These are phyloP conservation scores for Neurospora tetrasperma DNA, from an alignment of 495 filamentous ascomycete species.

Conservation along the genomic window DNA sequence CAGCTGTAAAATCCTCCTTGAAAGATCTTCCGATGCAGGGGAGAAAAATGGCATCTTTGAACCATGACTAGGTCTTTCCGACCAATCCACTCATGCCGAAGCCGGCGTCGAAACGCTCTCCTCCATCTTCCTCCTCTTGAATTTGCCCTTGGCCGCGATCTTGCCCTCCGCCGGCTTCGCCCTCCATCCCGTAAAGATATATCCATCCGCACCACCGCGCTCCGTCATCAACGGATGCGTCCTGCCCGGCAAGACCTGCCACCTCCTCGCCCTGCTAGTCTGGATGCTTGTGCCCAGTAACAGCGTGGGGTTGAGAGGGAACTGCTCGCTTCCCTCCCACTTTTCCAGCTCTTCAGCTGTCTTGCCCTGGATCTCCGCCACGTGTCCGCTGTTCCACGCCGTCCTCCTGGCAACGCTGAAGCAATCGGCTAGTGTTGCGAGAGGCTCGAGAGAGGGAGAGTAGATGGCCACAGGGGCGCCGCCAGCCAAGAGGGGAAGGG, in stretches of 20 bases:
- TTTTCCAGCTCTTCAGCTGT: conserved; percentile 31
- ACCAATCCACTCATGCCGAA: too few species aligned
- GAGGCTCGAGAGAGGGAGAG: conserved; percentile 63
- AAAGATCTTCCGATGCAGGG: too few species aligned
- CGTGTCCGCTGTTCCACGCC: conserved; percentile 46
- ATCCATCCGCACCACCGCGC: conserved; percentile 81
- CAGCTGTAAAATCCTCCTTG: too few species aligned
- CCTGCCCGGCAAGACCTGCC: conserved; percentile 85
- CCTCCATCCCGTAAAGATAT: conserved; percentile 71
- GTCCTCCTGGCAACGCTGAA: conserved; percentile 68
- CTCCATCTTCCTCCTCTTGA: conserved; percentile 52
- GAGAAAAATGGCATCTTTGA: too few species aligned
- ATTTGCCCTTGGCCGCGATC: conserved; percentile 73
- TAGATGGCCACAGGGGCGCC: conserved; percentile 81
- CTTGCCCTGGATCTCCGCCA: conserved; percentile 26
- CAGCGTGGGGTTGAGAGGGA: conserved; percentile 73
- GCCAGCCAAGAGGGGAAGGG: conserved; percentile 70
- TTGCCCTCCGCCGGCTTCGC: conserved; percentile 68
- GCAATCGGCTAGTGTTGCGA: conserved; percentile 62
- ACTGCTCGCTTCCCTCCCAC: conserved; percentile 54
- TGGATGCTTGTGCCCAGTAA: conserved; percentile 73
- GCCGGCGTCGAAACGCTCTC: conserved; percentile 11
- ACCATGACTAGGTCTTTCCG: too few species aligned
- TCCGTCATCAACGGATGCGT: conserved; percentile 92
- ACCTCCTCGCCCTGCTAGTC: conserved; percentile 59